These are phyloP conservation scores for Fomitopsis betulina DNA, from an alignment of 1,284 basidiomycete genomes.

Conservation along the genomic window DNA sequence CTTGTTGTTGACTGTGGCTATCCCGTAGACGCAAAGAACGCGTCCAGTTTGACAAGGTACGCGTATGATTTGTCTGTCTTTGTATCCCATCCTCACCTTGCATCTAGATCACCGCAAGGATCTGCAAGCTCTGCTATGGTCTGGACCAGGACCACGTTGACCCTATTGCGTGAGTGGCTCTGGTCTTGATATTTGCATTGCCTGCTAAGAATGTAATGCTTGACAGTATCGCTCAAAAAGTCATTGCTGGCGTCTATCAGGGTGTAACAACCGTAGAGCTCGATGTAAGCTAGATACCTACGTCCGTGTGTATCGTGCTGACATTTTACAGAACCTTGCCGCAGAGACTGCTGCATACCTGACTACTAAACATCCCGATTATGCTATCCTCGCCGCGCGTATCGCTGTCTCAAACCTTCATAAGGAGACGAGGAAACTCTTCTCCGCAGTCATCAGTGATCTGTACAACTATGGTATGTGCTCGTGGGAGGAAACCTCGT, in stretches of 20 bases:
- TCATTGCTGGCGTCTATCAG: conserved; percentile 92
- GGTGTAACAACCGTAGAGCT: conserved; percentile 98
- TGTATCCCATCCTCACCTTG: conserved; percentile 11
- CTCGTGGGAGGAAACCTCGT: background rate
- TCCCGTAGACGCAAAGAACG: conserved; percentile 70
- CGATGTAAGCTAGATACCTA: conserved; percentile 57
- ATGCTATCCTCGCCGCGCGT: conserved; percentile 96
- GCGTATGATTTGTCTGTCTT: conserved; percentile 17
- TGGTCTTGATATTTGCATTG: conserved; percentile 4
- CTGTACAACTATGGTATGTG: conserved; percentile 82
- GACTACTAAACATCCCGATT: conserved; percentile 96
- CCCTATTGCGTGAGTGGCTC: conserved; percentile 74
- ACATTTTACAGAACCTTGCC: conserved; percentile 69
- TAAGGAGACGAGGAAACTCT: conserved; percentile 98
- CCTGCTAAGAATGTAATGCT: background rate
- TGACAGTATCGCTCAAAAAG: conserved; percentile 88
- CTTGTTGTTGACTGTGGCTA: conserved; percentile 15
- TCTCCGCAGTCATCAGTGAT: conserved; percentile 89
- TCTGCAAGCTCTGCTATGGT: conserved; percentile 96
- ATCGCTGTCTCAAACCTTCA: conserved; percentile 99
- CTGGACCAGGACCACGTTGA: conserved; percentile 93
- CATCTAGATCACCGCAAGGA: conserved; percentile 79
- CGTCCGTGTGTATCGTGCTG: background rate
- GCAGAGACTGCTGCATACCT: conserved; percentile 98
- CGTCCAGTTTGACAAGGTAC: conserved; percentile 84